Conservation (phyloP, 2,329 filamentous ascomycete species). For the Tolypocladium amazonense region DNA sequence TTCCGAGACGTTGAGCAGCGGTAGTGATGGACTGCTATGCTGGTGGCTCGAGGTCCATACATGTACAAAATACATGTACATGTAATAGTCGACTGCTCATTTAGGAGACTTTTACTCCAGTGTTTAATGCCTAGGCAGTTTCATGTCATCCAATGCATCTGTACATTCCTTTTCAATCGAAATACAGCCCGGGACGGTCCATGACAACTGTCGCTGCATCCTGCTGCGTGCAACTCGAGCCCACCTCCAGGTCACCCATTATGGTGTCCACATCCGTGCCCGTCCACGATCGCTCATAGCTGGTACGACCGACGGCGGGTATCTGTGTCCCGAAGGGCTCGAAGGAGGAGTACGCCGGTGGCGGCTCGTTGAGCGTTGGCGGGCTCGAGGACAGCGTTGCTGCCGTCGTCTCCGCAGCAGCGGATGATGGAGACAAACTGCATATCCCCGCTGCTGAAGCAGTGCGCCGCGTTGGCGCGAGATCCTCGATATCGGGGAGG, state of each 20-base stretch:
- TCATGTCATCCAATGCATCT: too few relatives aligned
- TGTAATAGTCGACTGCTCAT: too few relatives aligned
- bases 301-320: not conserved
- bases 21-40: too few relatives aligned
- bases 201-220: too few relatives aligned
- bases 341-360: not conserved
- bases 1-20: too few relatives aligned
- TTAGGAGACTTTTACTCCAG: too few relatives aligned
- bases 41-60: too few relatives aligned
- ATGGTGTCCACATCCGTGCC: not conserved
- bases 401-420: not conserved
- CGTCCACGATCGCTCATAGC: not conserved
- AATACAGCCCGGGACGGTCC: too few relatives aligned
- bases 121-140: too few relatives aligned
- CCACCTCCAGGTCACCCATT: not conserved
- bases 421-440: not conserved
- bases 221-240: too few relatives aligned
- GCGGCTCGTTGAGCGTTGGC: not conserved
- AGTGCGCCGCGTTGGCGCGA: not conserved
- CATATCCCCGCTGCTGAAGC: not conserved
- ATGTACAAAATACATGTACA: too few relatives aligned
- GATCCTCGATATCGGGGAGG: not conserved
- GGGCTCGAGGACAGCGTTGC: not conserved
- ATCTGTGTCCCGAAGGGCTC: not conserved
- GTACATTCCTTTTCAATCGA: too few relatives aligned